phyloP scores from a whole-genome alignment of 495 filamentous ascomycete species.

The Neurospora africana region DNA sequence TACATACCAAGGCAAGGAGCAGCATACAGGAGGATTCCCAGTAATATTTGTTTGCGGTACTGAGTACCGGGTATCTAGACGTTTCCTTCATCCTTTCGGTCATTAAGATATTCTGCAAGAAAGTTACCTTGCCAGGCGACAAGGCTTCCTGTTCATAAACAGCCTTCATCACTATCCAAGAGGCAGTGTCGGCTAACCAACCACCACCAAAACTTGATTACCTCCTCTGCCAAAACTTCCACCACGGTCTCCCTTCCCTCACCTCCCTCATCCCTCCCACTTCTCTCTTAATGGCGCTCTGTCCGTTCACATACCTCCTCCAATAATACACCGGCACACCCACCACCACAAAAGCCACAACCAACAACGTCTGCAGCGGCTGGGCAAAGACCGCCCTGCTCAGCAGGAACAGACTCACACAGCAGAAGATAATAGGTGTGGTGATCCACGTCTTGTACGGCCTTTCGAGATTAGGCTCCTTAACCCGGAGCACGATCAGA shows the following conservation, averaged over 20 bases:
- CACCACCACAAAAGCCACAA: constrained; percentile 69
- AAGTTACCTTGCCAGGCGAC: neutral
- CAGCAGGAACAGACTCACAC: constrained; percentile 86
- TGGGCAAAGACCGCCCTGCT: constrained; percentile 78
- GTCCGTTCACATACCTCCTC: constrained; percentile 46
- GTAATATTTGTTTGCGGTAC: neutral
- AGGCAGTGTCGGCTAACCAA: neutral
- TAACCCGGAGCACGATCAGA: constrained; percentile 80
- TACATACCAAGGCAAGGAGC: neutral
- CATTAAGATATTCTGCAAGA: neutral
- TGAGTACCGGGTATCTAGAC: neutral
- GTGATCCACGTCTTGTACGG: constrained; percentile 94
- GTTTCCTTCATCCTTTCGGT: neutral
- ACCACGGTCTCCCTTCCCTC: constrained; percentile 17
- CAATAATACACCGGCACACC: constrained; percentile 85
- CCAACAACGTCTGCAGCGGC: constrained; percentile 79
- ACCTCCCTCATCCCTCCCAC: constrained; percentile 2
- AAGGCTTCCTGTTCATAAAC: neutral
- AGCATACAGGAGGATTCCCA: neutral
- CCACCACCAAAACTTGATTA: neutral
- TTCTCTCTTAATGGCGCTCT: constrained; percentile 22
- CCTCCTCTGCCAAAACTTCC: constrained; percentile 38
- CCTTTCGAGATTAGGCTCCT: constrained; percentile 75
- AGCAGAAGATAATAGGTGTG: constrained; percentile 96
- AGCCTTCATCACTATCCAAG: neutral